Conservation (phyloP, 169 alveolate species). For the Theileria annulata region DNA sequence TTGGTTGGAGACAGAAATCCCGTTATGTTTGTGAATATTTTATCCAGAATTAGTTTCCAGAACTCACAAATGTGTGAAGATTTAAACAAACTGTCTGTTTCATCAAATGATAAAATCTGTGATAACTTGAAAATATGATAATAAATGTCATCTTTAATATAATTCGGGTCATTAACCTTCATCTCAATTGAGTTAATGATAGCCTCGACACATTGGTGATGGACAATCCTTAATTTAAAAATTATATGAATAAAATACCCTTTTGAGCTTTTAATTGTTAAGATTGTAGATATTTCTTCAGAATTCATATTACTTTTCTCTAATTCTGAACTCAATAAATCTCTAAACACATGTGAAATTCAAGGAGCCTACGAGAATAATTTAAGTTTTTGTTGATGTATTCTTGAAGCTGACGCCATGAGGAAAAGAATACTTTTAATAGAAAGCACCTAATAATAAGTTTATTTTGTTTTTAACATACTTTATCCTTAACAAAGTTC, state of each 20-base stretch:
- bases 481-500: neutral
- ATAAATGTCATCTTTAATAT: conserved; percentile 3
- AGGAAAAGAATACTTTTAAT: conserved; percentile 14
- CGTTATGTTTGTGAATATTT: neutral
- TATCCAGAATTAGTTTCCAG: neutral
- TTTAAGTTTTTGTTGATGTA: neutral
- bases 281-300: conserved; percentile 29
- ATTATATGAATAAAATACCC: conserved; percentile 15
- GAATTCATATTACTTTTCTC: neutral
- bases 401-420: conserved; percentile 1
- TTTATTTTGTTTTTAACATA: neutral
- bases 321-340: neutral
- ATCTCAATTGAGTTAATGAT: conserved; percentile 38
- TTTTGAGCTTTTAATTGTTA: conserved; percentile 20
- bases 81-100: neutral
- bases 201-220: conserved; percentile 1
- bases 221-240: neutral
- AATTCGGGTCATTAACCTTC: conserved; percentile 21
- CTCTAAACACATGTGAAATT: neutral
- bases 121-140: conserved; percentile 32
- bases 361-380: neutral
- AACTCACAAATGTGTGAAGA: neutral
- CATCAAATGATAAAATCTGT: neutral
- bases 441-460: conserved; percentile 4
- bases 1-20: neutral